Evolutionary conservation across 176 grass and related monocot genomes (phyloP).

Genomic region (Rhynchospora tenuis): DNA sequence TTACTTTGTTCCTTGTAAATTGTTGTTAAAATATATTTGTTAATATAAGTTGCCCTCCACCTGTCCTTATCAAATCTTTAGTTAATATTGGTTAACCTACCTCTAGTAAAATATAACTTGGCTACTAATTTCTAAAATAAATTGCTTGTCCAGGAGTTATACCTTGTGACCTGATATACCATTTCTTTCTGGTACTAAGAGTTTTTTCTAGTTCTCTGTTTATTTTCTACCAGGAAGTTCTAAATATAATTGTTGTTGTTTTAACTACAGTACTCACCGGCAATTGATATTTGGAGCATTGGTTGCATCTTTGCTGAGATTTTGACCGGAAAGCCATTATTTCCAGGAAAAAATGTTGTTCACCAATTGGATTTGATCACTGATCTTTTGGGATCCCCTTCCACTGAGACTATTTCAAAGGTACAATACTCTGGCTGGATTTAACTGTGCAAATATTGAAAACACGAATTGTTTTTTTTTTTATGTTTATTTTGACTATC

Average conservation of each 20-base stretch:
- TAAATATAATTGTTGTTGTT: constrained; percentile 27
- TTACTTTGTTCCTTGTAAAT: constrained; percentile 20
- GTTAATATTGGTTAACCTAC: constrained; percentile 5
- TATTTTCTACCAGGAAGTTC: not conserved
- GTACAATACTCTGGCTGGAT: constrained; percentile 33
- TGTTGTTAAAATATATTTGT: constrained; percentile 17
- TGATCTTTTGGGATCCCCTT: constrained; percentile 84
- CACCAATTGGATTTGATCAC: constrained; percentile 99
- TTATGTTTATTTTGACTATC: not conserved
- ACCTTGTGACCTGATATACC: constrained; percentile 23
- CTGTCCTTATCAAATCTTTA: constrained; percentile 15
- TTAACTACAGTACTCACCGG: constrained; percentile 72
- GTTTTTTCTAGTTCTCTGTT: not conserved
- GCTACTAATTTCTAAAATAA: not conserved
- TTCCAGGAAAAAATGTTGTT: constrained; percentile 99
- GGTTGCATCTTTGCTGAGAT: constrained; percentile 99
- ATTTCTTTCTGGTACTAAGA: constrained; percentile 16
- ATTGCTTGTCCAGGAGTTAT: constrained; percentile 30
- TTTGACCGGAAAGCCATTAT: constrained; percentile 91
- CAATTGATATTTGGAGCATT: constrained; percentile 98
- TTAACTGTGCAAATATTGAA: not conserved
- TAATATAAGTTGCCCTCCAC: not conserved
- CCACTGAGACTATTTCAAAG: constrained; percentile 59
- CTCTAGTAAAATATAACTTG: not conserved
- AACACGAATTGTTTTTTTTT: not conserved